These are phyloP conservation scores for Scheffersomyces segobiensis DNA, from an alignment of 1,139 yeast species.

Conservation along the genomic window DNA sequence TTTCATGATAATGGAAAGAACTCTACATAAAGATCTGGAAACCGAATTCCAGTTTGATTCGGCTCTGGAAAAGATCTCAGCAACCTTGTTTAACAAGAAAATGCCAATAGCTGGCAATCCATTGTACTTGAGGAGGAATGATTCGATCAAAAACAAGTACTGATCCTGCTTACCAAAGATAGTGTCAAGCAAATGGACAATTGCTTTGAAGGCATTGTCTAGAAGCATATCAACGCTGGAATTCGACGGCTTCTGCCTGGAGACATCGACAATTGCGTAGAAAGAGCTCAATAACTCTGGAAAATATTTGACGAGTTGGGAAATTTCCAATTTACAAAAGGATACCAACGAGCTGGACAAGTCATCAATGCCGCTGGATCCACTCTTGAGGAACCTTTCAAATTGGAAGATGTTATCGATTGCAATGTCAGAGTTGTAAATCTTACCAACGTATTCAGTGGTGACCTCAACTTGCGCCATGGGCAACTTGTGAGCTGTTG, in stretches of 20 bases:
- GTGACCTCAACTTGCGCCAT: slow-evolving; percentile 58
- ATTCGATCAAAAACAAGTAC: slow-evolving; percentile 55
- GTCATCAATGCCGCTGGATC: slow-evolving; percentile 46
- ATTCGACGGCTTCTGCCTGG: slow-evolving; percentile 22
- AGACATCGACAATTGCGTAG: slow-evolving; percentile 38
- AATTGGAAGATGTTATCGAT: slow-evolving; percentile 60
- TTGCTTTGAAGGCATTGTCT: slow-evolving; percentile 51
- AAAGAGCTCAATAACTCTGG: slow-evolving; percentile 50
- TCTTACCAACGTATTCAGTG: slow-evolving; percentile 70
- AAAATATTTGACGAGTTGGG: slow-evolving; percentile 54
- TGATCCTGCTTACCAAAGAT: slow-evolving; percentile 69
- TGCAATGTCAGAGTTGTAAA: slow-evolving; percentile 60
- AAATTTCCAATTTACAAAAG: slow-evolving; percentile 46
- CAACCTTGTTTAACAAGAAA: slow-evolving; percentile 46
- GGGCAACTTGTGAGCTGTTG: slow-evolving; percentile 34
- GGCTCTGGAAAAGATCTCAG: slow-evolving; percentile 50
- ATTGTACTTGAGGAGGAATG: slow-evolving; percentile 37
- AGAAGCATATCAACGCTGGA: slow-evolving; percentile 36
- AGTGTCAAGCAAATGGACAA: slow-evolving; percentile 61
- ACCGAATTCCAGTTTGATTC: slow-evolving; percentile 60
- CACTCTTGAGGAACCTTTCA: slow-evolving; percentile 46
- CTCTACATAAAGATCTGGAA: slow-evolving; percentile 65
- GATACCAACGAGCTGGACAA: slow-evolving; percentile 41
- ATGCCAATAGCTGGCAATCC: slow-evolving; percentile 53
- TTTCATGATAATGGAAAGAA: slow-evolving; percentile 52